These are phyloP conservation scores for Pythium chondricola DNA, from an alignment of 352 stramenopile genomes.

Conservation along the genomic window DNA sequence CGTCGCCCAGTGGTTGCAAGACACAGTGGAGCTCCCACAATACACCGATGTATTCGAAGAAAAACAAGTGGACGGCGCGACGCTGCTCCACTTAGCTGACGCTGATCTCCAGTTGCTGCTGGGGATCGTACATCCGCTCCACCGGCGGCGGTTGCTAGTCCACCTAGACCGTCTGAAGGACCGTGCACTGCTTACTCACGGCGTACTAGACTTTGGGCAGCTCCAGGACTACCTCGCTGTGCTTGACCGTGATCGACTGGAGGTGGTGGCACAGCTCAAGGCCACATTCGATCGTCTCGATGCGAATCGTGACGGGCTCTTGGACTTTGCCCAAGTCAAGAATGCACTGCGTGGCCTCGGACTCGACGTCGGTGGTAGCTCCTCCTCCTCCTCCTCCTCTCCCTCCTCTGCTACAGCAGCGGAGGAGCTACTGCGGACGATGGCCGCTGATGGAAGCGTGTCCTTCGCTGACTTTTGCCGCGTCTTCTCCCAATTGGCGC, in stretches of 20 bases:
- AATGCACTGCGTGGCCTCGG: constrained; percentile 31
- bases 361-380: constrained; percentile 16
- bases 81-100: constrained; percentile 45
- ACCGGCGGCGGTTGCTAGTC: constrained; percentile 45
- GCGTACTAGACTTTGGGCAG: constrained; percentile 61
- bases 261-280: constrained; percentile 60
- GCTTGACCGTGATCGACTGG: constrained; percentile 58
- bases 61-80: constrained; percentile 63
- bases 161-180: constrained; percentile 60
- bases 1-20: constrained; percentile 40
- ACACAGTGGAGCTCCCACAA: constrained; percentile 43
- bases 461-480: constrained; percentile 46
- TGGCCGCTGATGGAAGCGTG: constrained; percentile 26
- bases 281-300: constrained; percentile 63
- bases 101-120: constrained; percentile 60
- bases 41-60: constrained; percentile 41
- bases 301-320: constrained; percentile 41
- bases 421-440: constrained; percentile 17
- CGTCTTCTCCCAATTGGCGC: constrained; percentile 51
- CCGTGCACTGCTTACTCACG: constrained; percentile 46
- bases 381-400: constrained; percentile 20
- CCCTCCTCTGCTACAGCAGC: too few relatives aligned
- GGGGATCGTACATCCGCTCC: constrained; percentile 48
- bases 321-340: constrained; percentile 48
- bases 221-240: constrained; percentile 71